Percentiles rank a stretch among this genome's conserved stretches.
These are phyloP conservation scores for Ophiostoma sp. DNA, from an alignment of 2,329 filamentous ascomycete species.

Conservation along the genomic window DNA sequence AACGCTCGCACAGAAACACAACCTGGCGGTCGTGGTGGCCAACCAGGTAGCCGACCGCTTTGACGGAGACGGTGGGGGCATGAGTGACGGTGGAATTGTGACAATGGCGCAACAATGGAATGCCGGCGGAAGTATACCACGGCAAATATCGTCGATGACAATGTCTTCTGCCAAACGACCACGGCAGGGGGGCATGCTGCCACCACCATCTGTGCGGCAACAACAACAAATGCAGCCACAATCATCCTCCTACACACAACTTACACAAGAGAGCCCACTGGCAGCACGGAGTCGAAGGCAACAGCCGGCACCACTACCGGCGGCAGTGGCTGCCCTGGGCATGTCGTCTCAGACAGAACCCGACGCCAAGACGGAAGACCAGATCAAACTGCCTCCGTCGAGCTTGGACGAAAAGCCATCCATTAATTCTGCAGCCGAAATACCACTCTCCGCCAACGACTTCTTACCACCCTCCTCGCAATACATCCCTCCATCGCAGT, in stretches of 20 bases:
- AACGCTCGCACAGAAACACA: constrained; percentile 69
- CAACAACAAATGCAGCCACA: not conserved
- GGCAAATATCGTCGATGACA: constrained; percentile 1
- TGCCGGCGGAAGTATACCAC: not conserved
- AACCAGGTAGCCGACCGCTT: constrained; percentile 97
- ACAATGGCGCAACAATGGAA: constrained; percentile 24
- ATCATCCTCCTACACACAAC: not conserved
- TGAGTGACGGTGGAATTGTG: not conserved
- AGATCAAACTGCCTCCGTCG: constrained; percentile 35
- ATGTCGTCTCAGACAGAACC: constrained; percentile 39
- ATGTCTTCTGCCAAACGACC: constrained; percentile 28
- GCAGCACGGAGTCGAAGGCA: constrained; percentile 46
- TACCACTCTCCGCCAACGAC: not conserved
- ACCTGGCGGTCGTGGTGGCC: constrained; percentile 83
- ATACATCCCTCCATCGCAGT: constrained; percentile 32
- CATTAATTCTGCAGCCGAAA: constrained; percentile 29
- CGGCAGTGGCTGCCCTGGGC: constrained; percentile 34
- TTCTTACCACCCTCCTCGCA: constrained; percentile 16
- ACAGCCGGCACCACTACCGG: constrained; percentile 31
- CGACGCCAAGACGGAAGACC: constrained; percentile 35
- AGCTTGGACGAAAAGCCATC: constrained; percentile 34
- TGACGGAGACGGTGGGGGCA: constrained; percentile 27
- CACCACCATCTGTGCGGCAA: constrained; percentile 26
- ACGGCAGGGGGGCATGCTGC: constrained; percentile 18
- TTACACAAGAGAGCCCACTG: constrained; percentile 51